These are phyloP conservation scores for Crithidia bombi DNA, from an alignment of 208 protist genomes.

Conservation along the genomic window DNA sequence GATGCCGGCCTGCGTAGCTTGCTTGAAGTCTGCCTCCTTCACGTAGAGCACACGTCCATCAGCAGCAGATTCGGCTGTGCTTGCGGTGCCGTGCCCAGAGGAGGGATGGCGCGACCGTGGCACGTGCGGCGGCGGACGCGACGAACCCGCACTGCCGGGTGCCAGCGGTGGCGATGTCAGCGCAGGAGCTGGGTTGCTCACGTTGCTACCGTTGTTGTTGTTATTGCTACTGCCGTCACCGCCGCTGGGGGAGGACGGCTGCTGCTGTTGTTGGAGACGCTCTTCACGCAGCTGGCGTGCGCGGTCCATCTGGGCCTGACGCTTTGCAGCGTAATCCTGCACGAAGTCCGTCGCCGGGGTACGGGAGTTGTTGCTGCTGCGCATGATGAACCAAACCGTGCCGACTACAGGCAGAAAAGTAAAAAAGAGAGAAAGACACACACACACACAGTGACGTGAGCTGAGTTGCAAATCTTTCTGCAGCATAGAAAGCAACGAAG, in stretches of 20 bases:
- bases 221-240: slow-evolving; percentile 33
- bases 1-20: slow-evolving; percentile 70
- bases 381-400: no score
- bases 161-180: neutral
- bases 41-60: slow-evolving; percentile 55
- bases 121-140: slow-evolving; percentile 18
- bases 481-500: neutral
- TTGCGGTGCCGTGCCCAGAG: neutral
- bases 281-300: slow-evolving; percentile 77
- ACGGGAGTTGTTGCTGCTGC: slow-evolving; percentile 32
- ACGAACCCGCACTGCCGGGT: slow-evolving; percentile 1
- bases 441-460: no score
- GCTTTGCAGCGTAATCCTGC: slow-evolving; percentile 88
- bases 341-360: slow-evolving; percentile 77
- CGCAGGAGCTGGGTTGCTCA: neutral
- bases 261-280: slow-evolving; percentile 45
- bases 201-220: slow-evolving; percentile 12
- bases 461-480: no score
- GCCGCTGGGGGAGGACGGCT: no score
- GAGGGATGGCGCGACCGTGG: slow-evolving; percentile 16
- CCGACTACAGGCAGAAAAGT: neutral
- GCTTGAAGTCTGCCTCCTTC: slow-evolving; percentile 74
- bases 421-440: no score
- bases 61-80: neutral
- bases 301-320: slow-evolving; percentile 81